Base-by-base conservation (phyloP, 148 eudicot genomes). In the Chenopodium berlandieri region DNA sequence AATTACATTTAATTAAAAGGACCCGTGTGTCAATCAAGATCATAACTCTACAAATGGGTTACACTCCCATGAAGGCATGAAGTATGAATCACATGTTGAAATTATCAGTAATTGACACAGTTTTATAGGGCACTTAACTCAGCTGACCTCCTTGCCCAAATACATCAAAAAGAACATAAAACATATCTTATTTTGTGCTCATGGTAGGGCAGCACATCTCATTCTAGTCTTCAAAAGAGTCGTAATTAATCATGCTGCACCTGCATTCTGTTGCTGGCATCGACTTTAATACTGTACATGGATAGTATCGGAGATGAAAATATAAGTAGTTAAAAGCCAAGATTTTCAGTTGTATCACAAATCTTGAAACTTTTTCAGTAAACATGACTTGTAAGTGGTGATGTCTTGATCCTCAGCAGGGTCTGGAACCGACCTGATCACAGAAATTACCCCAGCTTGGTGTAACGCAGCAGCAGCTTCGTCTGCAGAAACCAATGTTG, bases 331-430 rank as follows among this genome's bases (percentile, higher is more conserved):
- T 47, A 56, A 6, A 37, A 13, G 46, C 69, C 75, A 56, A 14
- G 83, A 63, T 71, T 65, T 75, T 82, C 37, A 62, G 71, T 89
- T 86, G 44, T 83, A 79, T 81, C 80, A 86, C 83, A 87, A 58
- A 78, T 91, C 91, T 71, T 86, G 78, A 64, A 95, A 91, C 81
- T 92, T 85, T 64, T 87, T 86, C 79, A 95, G 87, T 87, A 93
- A 88, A 54, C 46, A 86, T 37, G 80, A 63, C 85, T 92, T 93
- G 85, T 89, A 87, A 75, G 79, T 86, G 74, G 87, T 80, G 67
- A 94, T 87, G 70, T 91, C 97, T 40, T 71, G 79, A 76, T 93
- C 92, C 31, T 89, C 92, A 1, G 56, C 67, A 4, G 91, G 86
- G 75, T 86, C 81, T 60, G 94, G 94, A 52, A 90, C 83, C 73